Evolutionary conservation across 495 filamentous ascomycete genomes (phyloP).

Genomic region (Amphirosellinia nigrospora): DNA sequence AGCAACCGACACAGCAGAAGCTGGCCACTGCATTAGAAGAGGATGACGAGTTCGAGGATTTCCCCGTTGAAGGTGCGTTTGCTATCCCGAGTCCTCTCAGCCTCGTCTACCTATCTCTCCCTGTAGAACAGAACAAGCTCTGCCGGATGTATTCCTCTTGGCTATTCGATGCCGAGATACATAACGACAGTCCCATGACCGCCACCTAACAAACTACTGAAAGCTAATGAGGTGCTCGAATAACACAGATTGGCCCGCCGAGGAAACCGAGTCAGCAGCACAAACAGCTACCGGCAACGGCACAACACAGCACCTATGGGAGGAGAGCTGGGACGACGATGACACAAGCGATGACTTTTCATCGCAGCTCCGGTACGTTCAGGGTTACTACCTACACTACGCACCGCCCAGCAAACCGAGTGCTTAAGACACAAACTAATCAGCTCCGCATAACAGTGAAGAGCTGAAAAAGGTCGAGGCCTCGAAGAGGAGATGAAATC

Average conservation of each 20-base stretch:
- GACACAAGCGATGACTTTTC: constrained; percentile 97
- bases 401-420: background rate
- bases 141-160: background rate
- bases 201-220: background rate
- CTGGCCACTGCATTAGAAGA: constrained; percentile 76
- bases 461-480: constrained; percentile 91
- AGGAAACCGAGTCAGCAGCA: constrained; percentile 78
- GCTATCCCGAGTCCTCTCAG: constrained; percentile 5
- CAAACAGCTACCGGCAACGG: constrained; percentile 44
- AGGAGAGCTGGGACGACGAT: constrained; percentile 99
- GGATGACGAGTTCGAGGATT: constrained; percentile 99
- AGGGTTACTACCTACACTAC: background rate
- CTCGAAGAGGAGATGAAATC: constrained; percentile 59
- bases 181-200: background rate
- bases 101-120: background rate
- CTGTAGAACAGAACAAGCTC: background rate
- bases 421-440: constrained; percentile 32
- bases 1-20: constrained; percentile 47
- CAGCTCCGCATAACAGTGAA: constrained; percentile 64
- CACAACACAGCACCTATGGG: constrained; percentile 85
- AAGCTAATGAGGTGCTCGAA: constrained; percentile 2
- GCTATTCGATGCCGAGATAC: background rate
- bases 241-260: constrained; percentile 78
- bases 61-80: constrained; percentile 87
- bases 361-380: constrained; percentile 85